A percentile compares a stretch with the other conserved stretches of the same genome.
Conservation (phyloP, 2,329 filamentous ascomycete genomes). For the Purpureocillium takamizusanense region DNA sequence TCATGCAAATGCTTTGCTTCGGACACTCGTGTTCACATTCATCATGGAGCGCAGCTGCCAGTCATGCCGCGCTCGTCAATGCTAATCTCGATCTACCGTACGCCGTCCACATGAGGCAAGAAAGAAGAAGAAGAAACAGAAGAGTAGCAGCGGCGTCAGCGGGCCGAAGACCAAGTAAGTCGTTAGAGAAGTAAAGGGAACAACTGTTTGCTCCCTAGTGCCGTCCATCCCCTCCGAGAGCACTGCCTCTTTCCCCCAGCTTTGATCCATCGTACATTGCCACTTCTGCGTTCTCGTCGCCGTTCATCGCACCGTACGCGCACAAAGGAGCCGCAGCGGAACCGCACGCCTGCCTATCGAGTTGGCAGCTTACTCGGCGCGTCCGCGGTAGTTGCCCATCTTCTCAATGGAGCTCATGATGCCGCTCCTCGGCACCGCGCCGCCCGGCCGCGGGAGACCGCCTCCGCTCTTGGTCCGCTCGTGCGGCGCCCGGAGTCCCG, state of each 20-base stretch:
- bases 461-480: slow-evolving; percentile 34
- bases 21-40: neutral
- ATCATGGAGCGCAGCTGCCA: neutral
- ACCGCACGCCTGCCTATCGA: too few relatives aligned
- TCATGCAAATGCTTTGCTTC: neutral
- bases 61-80: neutral
- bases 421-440: slow-evolving; percentile 45
- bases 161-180: neutral
- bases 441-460: slow-evolving; percentile 38
- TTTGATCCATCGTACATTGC: too few relatives aligned
- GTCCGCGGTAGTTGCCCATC: slow-evolving; percentile 60
- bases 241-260: too few relatives aligned
- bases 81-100: neutral
- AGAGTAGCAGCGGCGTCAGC: neutral
- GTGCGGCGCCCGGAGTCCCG: slow-evolving; percentile 31
- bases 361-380: slow-evolving; percentile 1
- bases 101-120: neutral
- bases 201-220: too few relatives aligned
- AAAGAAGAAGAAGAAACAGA: neutral
- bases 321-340: too few relatives aligned
- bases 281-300: too few relatives aligned
- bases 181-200: neutral
- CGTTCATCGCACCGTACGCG: too few relatives aligned
- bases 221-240: too few relatives aligned
- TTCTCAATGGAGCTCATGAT: slow-evolving; percentile 82